Base-by-base conservation (phyloP, 345 rosid genomes). In the Pseudoturritis turrita region DNA sequence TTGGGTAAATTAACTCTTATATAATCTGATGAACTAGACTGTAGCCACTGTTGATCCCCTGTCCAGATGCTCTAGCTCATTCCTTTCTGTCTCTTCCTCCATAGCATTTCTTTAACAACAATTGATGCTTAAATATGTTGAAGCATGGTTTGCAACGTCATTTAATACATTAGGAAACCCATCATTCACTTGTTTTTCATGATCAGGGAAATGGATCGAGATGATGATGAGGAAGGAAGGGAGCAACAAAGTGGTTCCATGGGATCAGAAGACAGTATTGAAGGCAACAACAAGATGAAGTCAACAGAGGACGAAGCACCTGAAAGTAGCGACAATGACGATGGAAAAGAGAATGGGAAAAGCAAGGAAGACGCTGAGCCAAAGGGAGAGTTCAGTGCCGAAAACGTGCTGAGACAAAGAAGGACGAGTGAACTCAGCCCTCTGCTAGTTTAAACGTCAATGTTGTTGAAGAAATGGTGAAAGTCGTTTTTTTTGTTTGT, bases 351-450 rank as follows among this genome's bases (percentile, higher is more conserved):
- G 71, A 80, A 65, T 10, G 77, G 70, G 23, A 63, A 73, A 65
- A 63, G 59, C 35, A 45, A 68, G 57, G 81, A 53, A 63, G 73
- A 59, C 2, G 17, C 53, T 4, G 78, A 40, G 61, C n/a, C 52
- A 55, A 47, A 49, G 80, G 84, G 58, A 70, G 69, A 81, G 59
- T 71, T 37, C 64, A 74, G 76, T 53, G 54, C 81, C 23, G 85
- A 78, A 78, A 82, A 75, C 40, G 78, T 79, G 65, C 54, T 79
- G 78, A 81, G 93, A 77, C 91, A 87, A 70, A 84, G 93, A 71
- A 79, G 86, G 21, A 73, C 68, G 1, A 75, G 72, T 9, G 28
- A 87, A 83, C 83, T 79, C 88, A 59, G 89, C 91, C 40, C 71
- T 86, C 35, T 62, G 18, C 36, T 84, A 82, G 53, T 26, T 25